phyloP scores from a whole-genome alignment of 768 basidiomycete species.

The Mycena chlorophos region DNA sequence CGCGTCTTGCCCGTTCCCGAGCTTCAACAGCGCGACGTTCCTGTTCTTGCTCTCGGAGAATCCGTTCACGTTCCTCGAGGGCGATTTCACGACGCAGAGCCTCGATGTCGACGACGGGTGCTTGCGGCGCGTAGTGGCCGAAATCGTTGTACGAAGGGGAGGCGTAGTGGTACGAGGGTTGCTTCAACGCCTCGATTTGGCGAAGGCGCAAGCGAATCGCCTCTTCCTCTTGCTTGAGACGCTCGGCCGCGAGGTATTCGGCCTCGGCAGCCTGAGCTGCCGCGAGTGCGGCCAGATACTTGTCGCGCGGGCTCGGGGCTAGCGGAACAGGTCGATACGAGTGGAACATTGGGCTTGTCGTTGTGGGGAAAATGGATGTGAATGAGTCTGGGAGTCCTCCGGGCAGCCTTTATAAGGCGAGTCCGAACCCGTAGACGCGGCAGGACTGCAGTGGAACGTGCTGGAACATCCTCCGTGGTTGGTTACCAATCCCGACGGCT shows the following conservation, averaged over 20 bases:
- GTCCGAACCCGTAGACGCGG: neutral
- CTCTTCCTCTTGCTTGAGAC: constrained; percentile 34
- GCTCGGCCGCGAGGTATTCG: constrained; percentile 37
- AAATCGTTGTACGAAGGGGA: neutral
- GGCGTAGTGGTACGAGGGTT: neutral
- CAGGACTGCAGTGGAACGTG: neutral
- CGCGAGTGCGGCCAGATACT: constrained; percentile 39
- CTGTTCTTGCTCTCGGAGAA: constrained; percentile 16
- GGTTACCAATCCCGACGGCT: neutral
- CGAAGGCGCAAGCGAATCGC: constrained; percentile 27
- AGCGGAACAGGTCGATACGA: neutral
- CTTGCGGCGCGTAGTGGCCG: neutral
- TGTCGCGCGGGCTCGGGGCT: constrained; percentile 31
- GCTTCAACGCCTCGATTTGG: constrained; percentile 23
- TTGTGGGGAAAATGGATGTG: no score
- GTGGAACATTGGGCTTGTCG: neutral
- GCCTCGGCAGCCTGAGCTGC: constrained; percentile 38
- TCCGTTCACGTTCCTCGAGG: constrained; percentile 10
- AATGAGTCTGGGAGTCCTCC: no score
- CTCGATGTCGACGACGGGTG: constrained; percentile 8
- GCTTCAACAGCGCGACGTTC: neutral
- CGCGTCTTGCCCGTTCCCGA: constrained; percentile 24
- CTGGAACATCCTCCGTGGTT: neutral
- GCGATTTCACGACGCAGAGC: constrained; percentile 12
- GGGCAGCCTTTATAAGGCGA: neutral